Evolutionary conservation across 2,329 filamentous ascomycete species (phyloP), one percentile per base, ranked within the genome.

Genomic region (Biscogniauxia mediterranea): DNA sequence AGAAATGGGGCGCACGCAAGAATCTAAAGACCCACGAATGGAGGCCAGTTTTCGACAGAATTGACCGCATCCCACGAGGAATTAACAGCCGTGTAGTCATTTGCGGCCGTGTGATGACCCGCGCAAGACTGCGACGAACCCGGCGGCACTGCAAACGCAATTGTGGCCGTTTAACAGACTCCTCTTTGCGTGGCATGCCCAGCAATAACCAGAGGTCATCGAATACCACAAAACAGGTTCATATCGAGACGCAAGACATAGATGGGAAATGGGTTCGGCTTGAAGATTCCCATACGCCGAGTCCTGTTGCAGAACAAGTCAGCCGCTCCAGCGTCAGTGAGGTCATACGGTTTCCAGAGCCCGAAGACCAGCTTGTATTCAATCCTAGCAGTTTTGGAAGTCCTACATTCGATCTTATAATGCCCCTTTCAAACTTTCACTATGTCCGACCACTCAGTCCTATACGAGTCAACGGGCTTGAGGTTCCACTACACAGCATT

Each of bases 11-110:
- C 4, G 54, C 52, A 46, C 59, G 59, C 51, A 64, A 64, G 57
- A 64, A 61, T 17, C 46, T 64, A 7, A 59, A 57, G 32, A 26
- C 51, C 19, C 38, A 58, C 21, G 59, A 64, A 9, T 64, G 57
- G 62, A 42, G 51, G 20, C 51, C 32, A 23, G 2, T 64, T 5
- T 52, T 57, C 5, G 32, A 57, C 8, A 54, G 42, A 9, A 51
- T 64, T 28, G 62, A 55, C 13, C 55, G 17, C 5, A 19, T 64
- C n/a, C 62, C 59, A 9, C 46, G 19, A 19, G 25, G 11, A 7
- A 64, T 50, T 11, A 59, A 52, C 13, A 57, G 59, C 28, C 51
- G 62, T 25, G 59, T 64, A 5, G 9, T 59, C 4, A 57, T 64
- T 20, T 52, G 49, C 23, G 52, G 56, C n/a, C 21, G 54, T 19